Evolutionary conservation across 441 rosid species (phyloP), one percentile per base, ranked within the genome.

Genomic region (Aquilaria agallochum): DNA sequence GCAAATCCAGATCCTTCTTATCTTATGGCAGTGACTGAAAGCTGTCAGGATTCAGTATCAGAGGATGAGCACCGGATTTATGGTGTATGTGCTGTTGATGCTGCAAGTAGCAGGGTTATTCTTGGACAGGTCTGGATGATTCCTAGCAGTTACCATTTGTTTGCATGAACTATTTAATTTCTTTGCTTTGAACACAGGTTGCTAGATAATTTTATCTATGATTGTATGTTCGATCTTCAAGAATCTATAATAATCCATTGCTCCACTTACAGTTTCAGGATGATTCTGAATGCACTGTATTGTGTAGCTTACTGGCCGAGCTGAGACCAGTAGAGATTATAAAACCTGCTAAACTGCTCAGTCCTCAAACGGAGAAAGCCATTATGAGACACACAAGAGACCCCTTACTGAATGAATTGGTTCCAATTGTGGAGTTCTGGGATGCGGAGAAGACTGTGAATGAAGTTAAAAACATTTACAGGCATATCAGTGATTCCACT

Each of bases 271-370:
- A 95, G 99, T 81, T 95, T 76, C 74, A 31, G 51, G 99, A 92
- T 85, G 96, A 89, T 75, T 74, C 70, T 50, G 96, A 92, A 63
- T 92, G 98, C 78, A 85, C 86, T 75, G 80, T 75, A 11, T 74
- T 95, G 72, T 86, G 89, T 73, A 74, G 90, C 72, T 75, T 95
- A 54, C 80, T 95, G 67, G 82, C 98, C 62, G 95, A 95, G 83
- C 65, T 87, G 66, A 88, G 95, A 74, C 99, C 98, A 0, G 99
- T 90, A 69, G 99, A 95, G 83, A 84, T 95, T 58, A 86, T 95
- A 61, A 95, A 90, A 77, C 97, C 97, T 68, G 78, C 83, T 60
- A 83, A 82, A 42, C 5, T 69, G 64, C 82, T 95, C 63, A 85
- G 96, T 69, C 67, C 84, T 74, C 90, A 83, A 76, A 79, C 95